Percentiles rank a stretch among this genome's conserved stretches.
These are phyloP conservation scores for Pythium pectinolyticum DNA, from an alignment of 352 stramenopile genomes.

Conservation along the genomic window DNA sequence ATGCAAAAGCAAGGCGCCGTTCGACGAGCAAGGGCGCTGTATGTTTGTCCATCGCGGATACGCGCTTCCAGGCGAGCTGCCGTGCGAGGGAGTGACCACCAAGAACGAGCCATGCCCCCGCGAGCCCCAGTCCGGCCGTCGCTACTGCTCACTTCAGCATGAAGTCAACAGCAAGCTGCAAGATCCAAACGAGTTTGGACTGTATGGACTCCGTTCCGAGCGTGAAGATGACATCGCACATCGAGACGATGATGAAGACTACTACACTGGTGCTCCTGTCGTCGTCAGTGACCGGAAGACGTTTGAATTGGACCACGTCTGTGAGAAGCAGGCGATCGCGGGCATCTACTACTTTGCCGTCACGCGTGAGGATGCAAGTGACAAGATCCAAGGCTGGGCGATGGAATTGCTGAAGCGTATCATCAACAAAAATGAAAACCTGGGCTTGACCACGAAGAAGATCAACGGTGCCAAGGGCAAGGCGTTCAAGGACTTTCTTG, in stretches of 20 bases:
- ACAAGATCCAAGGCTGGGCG: neutral
- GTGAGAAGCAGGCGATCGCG: neutral
- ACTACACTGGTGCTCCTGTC: neutral
- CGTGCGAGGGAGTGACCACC: neutral
- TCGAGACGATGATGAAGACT: neutral
- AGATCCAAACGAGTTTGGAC: neutral
- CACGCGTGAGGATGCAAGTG: neutral
- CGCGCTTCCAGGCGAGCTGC: neutral
- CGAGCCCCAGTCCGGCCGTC: neutral
- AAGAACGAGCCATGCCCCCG: neutral
- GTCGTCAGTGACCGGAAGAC: neutral
- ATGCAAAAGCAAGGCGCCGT: neutral
- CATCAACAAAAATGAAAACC: conserved; percentile 5
- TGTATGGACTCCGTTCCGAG: neutral
- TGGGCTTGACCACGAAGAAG: conserved; percentile 2
- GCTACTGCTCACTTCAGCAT: neutral
- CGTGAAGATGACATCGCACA: neutral
- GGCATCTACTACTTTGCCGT: neutral
- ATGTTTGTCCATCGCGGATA: neutral
- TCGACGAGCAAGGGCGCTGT: neutral
- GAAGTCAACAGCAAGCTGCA: neutral
- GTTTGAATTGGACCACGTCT: neutral
- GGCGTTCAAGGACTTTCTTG: neutral
- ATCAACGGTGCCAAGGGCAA: neutral
- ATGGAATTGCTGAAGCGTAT: neutral